Evolutionary conservation across 805 yeast species (phyloP), one percentile per base, ranked within the genome.

Genomic region (Kuraishia floccosa): DNA sequence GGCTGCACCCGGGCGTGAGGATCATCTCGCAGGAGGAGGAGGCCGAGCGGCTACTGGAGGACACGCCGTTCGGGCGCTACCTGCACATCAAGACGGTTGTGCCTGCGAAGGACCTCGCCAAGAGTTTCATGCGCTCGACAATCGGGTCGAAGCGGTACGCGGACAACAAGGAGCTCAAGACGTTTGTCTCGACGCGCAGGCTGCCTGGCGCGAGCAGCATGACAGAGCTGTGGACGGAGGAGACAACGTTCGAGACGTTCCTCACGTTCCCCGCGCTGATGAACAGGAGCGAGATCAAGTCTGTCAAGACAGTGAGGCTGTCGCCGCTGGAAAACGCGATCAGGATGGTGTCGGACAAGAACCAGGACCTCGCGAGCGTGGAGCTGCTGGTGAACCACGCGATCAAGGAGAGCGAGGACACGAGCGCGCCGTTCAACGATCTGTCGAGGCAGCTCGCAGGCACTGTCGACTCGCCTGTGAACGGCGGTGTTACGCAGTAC

Each of bases 401-500:
- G 3, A 40, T 67, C 33, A 70, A 63, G 39, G 75, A 72, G 18
- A 68, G 66, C 42, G 60, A 63, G 1, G 71, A 65, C 30, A 58
- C 53, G 30, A 39, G 46, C 21, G 54, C 74, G 0, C 49, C 68
- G 18, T 76, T 76, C 49, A 66, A 68, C 40, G 84, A 75, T 46
- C 55, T 81, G 37, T 75, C 87, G 5, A 63, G 89, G 51, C 73
- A 72, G 44, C 57, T 78, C 33, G 69, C 84, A 3, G 95, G 95
- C 26, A 82, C 95, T 0, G 87, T 86, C 33, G 94, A 84, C 49
- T 74, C 95, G 0, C 95, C 95, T 3, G 89, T 85, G 5, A 85
- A 85, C 49, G 96, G 96, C 22, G 96, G 96, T 35, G 82, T 85
- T 39, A 82, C 84, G 2, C 85, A 80, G 47, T 85, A 81, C 54